Evolutionary conservation across 2,329 filamentous ascomycete genomes (phyloP).

Genomic region (Cordyceps fumosorosea): DNA sequence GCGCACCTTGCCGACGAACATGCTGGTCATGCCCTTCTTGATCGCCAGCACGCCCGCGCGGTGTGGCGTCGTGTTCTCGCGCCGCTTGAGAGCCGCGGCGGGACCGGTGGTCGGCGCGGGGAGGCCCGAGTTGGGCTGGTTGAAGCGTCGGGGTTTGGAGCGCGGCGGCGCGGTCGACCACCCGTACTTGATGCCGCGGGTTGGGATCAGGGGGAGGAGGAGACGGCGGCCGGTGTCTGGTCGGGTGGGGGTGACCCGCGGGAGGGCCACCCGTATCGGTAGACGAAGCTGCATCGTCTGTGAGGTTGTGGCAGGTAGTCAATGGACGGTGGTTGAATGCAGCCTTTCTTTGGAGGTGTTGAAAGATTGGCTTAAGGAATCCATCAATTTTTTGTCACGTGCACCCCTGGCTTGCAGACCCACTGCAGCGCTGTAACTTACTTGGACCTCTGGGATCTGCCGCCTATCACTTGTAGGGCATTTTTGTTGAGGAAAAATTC

Average conservation of each 20-base stretch:
- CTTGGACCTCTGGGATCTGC: no score
- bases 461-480: no score
- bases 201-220: constrained; percentile 39
- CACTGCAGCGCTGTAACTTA: background rate
- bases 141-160: constrained; percentile 52
- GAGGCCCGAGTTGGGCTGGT: constrained; percentile 50
- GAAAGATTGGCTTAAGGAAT: constrained; percentile 6
- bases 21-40: constrained; percentile 94
- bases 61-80: constrained; percentile 51
- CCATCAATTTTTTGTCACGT: constrained; percentile 2
- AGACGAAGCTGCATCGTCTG: constrained; percentile 40
- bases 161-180: constrained; percentile 52
- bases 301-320: constrained; percentile 13
- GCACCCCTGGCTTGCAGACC: constrained; percentile 2
- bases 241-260: constrained; percentile 28
- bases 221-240: constrained; percentile 28
- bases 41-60: constrained; percentile 77
- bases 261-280: constrained; percentile 37
- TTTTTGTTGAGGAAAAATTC: no score
- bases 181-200: constrained; percentile 50
- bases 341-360: background rate
- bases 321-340: constrained; percentile 15
- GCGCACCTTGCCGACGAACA: constrained; percentile 74
- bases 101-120: constrained; percentile 51
- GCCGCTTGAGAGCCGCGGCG: constrained; percentile 53